Evolutionary conservation across 495 filamentous ascomycete genomes (phyloP).

Genomic region (Thermochaetoides thermophila): DNA sequence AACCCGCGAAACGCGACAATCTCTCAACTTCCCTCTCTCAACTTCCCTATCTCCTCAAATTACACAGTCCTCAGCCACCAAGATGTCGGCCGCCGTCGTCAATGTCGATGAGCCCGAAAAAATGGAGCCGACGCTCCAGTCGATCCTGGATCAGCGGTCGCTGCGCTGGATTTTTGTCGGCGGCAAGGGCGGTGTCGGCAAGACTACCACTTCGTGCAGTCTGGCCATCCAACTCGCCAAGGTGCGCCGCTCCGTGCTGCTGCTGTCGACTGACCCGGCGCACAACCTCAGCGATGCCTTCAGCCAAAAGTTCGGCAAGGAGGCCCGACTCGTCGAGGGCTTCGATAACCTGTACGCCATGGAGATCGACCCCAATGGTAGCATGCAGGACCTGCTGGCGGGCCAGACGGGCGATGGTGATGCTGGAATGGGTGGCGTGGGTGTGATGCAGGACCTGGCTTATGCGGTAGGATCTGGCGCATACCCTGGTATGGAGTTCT

Average conservation of each 20-base stretch:
- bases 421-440: conserved; percentile 44
- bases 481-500: too few relatives aligned
- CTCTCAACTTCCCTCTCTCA: not conserved
- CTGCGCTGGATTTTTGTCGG: conserved; percentile 99
- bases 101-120: conserved; percentile 54
- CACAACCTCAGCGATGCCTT: conserved; percentile 98
- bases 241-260: conserved; percentile 83
- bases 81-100: conserved; percentile 50
- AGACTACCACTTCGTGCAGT: conserved; percentile 96
- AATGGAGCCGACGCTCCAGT: conserved; percentile 85
- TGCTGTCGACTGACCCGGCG: conserved; percentile 96
- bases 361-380: conserved; percentile 98
- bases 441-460: conserved; percentile 53
- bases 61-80: conserved; percentile 9
- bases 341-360: conserved; percentile 92
- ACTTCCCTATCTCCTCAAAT: too few relatives aligned
- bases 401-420: conserved; percentile 53
- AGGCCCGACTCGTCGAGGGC: conserved; percentile 81
- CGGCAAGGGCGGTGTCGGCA: conserved; percentile 98
- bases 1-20: not conserved
- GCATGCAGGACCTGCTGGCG: conserved; percentile 86
- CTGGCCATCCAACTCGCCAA: conserved; percentile 97
- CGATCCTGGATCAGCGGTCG: conserved; percentile 81
- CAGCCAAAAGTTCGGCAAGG: conserved; percentile 98
- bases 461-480: conserved; percentile 48